Conservation (phyloP, 768 basidiomycete species). For the Pleurotus salmoneostramineus region DNA sequence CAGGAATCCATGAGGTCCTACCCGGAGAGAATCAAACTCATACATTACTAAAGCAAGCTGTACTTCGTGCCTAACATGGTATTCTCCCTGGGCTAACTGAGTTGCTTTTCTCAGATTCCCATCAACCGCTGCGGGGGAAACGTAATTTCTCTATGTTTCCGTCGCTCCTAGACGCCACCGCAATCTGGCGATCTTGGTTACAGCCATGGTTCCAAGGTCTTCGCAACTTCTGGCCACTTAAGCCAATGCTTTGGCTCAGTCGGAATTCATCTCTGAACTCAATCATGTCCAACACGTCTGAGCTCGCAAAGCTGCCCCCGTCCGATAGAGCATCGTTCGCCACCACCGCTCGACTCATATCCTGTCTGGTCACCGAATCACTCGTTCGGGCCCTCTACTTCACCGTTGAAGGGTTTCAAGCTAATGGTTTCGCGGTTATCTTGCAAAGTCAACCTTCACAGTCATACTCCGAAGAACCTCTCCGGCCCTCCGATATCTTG, state of each 20-base stretch:
- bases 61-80: background rate
- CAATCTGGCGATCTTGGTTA: background rate
- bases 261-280: background rate
- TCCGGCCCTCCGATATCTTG: slow-evolving; percentile 30
- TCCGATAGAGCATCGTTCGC: slow-evolving; percentile 43
- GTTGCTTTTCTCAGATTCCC: background rate
- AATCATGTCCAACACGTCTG: slow-evolving; percentile 21
- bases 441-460: slow-evolving; percentile 26
- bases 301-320: slow-evolving; percentile 26
- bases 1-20: slow-evolving; percentile 1
- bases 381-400: slow-evolving; percentile 44
- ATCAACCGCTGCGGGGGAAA: background rate
- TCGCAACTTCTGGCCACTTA: background rate
- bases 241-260: slow-evolving; percentile 1
- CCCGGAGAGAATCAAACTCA: background rate
- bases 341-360: slow-evolving; percentile 45
- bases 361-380: slow-evolving; percentile 56
- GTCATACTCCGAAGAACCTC: slow-evolving; percentile 18
- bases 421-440: slow-evolving; percentile 37
- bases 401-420: slow-evolving; percentile 27
- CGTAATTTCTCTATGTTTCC: background rate
- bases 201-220: background rate
- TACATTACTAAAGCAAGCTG: background rate
- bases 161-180: background rate
- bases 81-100: background rate